phyloP scores from a whole-genome alignment of 2,329 filamentous ascomycete species.

The Cyphellophora europaea region DNA sequence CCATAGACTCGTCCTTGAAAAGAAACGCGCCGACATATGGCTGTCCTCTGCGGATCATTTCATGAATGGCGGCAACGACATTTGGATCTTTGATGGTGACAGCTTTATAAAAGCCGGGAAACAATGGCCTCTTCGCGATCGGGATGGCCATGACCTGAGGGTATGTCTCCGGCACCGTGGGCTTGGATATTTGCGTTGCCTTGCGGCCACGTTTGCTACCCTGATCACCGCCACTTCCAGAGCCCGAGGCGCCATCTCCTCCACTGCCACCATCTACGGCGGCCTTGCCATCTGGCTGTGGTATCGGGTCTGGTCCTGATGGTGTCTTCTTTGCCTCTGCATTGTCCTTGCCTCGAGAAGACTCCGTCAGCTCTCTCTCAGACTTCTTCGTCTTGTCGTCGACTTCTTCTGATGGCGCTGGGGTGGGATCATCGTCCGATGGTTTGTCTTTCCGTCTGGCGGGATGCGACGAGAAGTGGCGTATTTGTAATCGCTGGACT shows the following conservation, averaged over 20 bases:
- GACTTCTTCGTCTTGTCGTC: slow-evolving; percentile 38
- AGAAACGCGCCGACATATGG: slow-evolving; percentile 95
- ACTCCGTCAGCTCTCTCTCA: slow-evolving; percentile 29
- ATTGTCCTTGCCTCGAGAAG: slow-evolving; percentile 25
- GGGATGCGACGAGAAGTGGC: slow-evolving; percentile 35
- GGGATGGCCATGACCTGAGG: slow-evolving; percentile 97
- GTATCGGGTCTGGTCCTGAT: slow-evolving; percentile 23
- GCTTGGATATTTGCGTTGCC: slow-evolving; percentile 66
- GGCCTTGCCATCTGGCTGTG: slow-evolving; percentile 38
- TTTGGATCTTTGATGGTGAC: slow-evolving; percentile 92
- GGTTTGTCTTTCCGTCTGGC: slow-evolving; percentile 48
- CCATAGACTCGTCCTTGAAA: slow-evolving; percentile 90
- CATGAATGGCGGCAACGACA: slow-evolving; percentile 83
- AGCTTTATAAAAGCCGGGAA: slow-evolving; percentile 97
- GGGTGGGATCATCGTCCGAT: slow-evolving; percentile 30
- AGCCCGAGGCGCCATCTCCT: slow-evolving; percentile 34
- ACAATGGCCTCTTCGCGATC: slow-evolving; percentile 84
- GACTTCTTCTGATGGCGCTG: slow-evolving; percentile 27
- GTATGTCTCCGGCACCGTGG: slow-evolving; percentile 86
- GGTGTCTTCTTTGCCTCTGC: slow-evolving; percentile 35
- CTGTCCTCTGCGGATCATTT: slow-evolving; percentile 94
- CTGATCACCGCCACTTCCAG: slow-evolving; percentile 35
- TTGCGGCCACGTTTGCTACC: slow-evolving; percentile 64
- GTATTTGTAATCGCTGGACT: slow-evolving; percentile 21
- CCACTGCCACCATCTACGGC: slow-evolving; percentile 22